These are phyloP conservation scores for Epichloe gansuensis DNA, from an alignment of 2,329 filamentous ascomycete genomes.

Conservation along the genomic window DNA sequence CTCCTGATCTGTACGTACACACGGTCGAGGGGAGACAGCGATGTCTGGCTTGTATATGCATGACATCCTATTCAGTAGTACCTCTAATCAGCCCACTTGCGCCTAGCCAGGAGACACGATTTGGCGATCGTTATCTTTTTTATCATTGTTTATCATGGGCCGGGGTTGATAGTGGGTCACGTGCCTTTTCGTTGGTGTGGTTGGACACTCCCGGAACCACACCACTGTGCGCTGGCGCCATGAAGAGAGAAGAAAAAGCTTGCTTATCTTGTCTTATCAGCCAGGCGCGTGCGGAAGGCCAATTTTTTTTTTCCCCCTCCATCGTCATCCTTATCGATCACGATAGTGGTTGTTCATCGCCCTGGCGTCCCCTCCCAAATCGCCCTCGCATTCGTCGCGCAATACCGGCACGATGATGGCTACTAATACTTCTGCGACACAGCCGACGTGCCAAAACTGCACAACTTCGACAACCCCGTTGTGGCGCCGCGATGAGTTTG, in stretches of 20 bases:
- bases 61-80: background rate
- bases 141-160: background rate
- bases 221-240: background rate
- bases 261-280: constrained; percentile 25
- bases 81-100: background rate
- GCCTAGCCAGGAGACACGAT: background rate
- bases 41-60: background rate
- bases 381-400: constrained; percentile 15
- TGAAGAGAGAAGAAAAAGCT: constrained; percentile 6
- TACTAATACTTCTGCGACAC: constrained; percentile 47
- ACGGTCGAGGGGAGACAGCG: background rate
- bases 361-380: constrained; percentile 14
- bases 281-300: constrained; percentile 14
- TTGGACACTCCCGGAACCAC: background rate
- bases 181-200: constrained; percentile 18
- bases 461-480: constrained; percentile 88
- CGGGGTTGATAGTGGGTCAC: constrained; percentile 15
- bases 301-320: constrained; percentile 19
- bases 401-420: constrained; percentile 34
- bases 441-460: constrained; percentile 97
- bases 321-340: constrained; percentile 26
- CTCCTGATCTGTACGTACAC: background rate
- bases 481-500: constrained; percentile 94
- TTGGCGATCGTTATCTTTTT: background rate
- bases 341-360: constrained; percentile 21